A percentile compares a stretch with the other conserved stretches of the same genome.
These are phyloP conservation scores for Sclerospora graminicola DNA, from an alignment of 352 stramenopile genomes.

Conservation along the genomic window DNA sequence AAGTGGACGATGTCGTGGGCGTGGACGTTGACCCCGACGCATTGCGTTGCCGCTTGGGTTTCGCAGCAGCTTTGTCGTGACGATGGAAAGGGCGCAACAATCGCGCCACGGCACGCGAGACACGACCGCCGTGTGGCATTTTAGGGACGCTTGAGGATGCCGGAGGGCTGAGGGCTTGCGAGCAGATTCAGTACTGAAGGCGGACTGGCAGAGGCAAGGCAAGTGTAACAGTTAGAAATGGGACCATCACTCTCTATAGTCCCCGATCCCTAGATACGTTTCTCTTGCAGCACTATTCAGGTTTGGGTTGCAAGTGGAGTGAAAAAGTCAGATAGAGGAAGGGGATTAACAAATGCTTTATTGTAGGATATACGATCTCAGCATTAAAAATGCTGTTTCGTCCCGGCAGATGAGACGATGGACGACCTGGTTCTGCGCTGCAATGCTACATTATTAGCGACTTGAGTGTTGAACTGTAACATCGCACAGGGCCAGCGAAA, in stretches of 20 bases:
- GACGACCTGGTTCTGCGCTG: neutral
- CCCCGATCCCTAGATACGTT: no score
- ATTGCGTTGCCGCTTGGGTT: neutral
- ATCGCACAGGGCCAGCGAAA: no score
- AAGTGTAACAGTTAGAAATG: conserved; percentile 4
- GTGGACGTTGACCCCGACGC: no score
- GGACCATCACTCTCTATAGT: conserved; percentile 8
- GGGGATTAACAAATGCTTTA: no score
- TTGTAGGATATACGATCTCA: no score
- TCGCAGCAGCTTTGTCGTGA: conserved; percentile 6
- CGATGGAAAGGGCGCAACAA: conserved; percentile 34
- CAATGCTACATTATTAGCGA: no score
- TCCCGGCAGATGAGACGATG: no score
- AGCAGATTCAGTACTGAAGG: conserved; percentile 16
- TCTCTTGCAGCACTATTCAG: no score
- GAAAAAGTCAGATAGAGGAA: no score
- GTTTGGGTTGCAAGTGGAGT: no score
- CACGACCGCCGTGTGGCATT: conserved; percentile 25
- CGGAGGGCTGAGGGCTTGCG: neutral
- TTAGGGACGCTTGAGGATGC: neutral
- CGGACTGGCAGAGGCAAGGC: neutral
- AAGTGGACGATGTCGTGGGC: conserved; percentile 18
- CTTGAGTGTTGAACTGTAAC: no score
- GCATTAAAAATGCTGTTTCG: no score
- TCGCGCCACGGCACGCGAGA: conserved; percentile 30